Evolutionary conservation across 176 grass and related monocot genomes (phyloP), one percentile per base, ranked within the genome.

Genomic region (Canna indica): DNA sequence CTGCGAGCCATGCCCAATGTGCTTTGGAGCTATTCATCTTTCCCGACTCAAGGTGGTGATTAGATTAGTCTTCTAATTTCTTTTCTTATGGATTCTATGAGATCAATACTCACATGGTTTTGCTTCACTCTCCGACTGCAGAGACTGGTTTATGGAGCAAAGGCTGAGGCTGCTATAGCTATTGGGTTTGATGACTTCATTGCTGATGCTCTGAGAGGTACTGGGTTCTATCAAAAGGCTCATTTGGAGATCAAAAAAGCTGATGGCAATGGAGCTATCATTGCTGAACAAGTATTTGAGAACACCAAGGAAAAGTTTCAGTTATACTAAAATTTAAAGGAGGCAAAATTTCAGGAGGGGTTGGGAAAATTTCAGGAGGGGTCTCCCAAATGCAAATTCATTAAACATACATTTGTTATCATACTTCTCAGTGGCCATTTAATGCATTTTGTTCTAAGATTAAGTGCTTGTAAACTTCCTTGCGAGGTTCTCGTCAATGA

Each of bases 161-260:
- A 96, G 73, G 91, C 91, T 62, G 91, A 91, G 78, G 91, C 91
- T 64, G 91, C 91, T 41, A 91, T 91, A 31, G 91, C 85, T 8
- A 91, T 91, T 65, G 88, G 88, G 41, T 96, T 96, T 13, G 91
- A 96, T 56, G 91, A 96, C 64, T 96, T 96, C 83, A 96, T 96
- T 46, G 91, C 88, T 75, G 88, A 96, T 84, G 91, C 88, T 67
- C 65, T 91, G 5, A 84, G 91, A 73, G 91, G 91, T 53, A 96
- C 91, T 29, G 85, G 71, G 47, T 82, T 71, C 76, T 96, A 96
- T 64, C 91, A 96, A 83, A 96, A 96, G 64, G 83, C 88, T 36
- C 79, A 84, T 67, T 48, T 91, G 80, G 91, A 95, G 80, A 95
- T 91, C 58, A 91, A 88, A 75, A 75, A 68, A 9, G 91, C 85